Conservation (phyloP, 106 monocot species). For the Triglochin maritima region DNA sequence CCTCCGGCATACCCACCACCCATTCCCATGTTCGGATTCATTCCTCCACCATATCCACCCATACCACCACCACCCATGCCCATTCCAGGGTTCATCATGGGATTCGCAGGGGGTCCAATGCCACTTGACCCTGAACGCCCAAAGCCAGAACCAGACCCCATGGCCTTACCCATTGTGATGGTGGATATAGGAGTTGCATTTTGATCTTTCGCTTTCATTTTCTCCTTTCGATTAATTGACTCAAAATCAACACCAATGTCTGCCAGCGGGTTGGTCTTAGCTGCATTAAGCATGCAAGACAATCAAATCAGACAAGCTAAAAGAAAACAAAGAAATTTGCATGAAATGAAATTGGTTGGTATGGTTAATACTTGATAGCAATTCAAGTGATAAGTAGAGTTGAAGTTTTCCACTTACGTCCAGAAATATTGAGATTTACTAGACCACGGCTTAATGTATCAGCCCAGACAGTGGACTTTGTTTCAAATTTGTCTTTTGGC, state of each 20-base stretch:
- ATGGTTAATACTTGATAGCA: too few species aligned
- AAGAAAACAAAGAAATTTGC: neutral
- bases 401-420: constrained; percentile 42
- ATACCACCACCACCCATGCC: constrained; percentile 18
- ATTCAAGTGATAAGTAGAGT: neutral
- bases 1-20: constrained; percentile 20
- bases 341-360: neutral
- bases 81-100: constrained; percentile 37
- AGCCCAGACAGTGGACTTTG: constrained; percentile 94
- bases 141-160: constrained; percentile 60
- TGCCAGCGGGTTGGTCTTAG: constrained; percentile 21
- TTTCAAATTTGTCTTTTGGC: constrained; percentile 65
- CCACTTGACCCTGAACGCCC: constrained; percentile 15
- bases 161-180: constrained; percentile 86
- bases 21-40: constrained; percentile 10
- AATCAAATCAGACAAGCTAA: neutral
- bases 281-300: constrained; percentile 7
- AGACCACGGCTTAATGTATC: constrained; percentile 91
- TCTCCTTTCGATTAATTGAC: constrained; percentile 81
- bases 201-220: constrained; percentile 39
- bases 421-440: constrained; percentile 95
- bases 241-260: constrained; percentile 93
- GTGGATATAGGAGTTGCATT: constrained; percentile 46
- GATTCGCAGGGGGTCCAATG: constrained; percentile 25
- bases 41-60: constrained; percentile 13